Base-by-base conservation (phyloP, 1,284 basidiomycete genomes). In the Trichosporon sp. region DNA sequence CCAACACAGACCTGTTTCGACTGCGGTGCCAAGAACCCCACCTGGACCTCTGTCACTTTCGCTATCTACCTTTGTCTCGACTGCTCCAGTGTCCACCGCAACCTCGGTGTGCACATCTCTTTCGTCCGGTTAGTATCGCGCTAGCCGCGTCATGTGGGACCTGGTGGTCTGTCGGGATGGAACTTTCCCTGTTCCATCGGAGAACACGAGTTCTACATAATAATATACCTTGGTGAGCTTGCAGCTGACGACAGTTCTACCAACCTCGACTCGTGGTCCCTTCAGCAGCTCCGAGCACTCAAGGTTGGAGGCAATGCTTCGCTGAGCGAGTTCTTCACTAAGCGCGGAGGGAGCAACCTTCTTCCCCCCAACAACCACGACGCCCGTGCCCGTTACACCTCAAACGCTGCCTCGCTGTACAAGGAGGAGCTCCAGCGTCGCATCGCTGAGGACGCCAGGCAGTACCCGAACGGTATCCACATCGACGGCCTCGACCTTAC, bases 41-140 rank as follows among this genome's bases (percentile, higher is more conserved):
- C 96, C 65, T 99, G 96, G 96, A 91, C 95, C 1, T 96, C 93
- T 75, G 94, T 97, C 40, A 96, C 94, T 0, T 99, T 92, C 81
- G 96, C 93, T 66, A 91, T 99, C 63, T 99, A 99, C 85, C 96
- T 99, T 80, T 99, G 96, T 81, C 87, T 99, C 63, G 96, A 99
- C 78, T 99, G 96, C 87, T 98, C 96, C 4, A 93, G 91, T 75
- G 88, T 93, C 14, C 96, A 99, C 84, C 89, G 96, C 71, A 98
- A 97, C 84, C 91, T 98, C 89, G 96, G 96, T 77, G 97, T 99
- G 19, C 96, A 99, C 83, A 96, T 99, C 84, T 93, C 90, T 75
- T 99, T 99, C 81, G 96, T 99, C 63, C 88, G 95, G 92, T 95
- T 80, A 76, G 91, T 86, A 2, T 51, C 2, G 21, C 40, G 46